These are phyloP conservation scores for Cystoderma amianthinum DNA, from an alignment of 768 basidiomycete genomes.

Conservation along the genomic window DNA sequence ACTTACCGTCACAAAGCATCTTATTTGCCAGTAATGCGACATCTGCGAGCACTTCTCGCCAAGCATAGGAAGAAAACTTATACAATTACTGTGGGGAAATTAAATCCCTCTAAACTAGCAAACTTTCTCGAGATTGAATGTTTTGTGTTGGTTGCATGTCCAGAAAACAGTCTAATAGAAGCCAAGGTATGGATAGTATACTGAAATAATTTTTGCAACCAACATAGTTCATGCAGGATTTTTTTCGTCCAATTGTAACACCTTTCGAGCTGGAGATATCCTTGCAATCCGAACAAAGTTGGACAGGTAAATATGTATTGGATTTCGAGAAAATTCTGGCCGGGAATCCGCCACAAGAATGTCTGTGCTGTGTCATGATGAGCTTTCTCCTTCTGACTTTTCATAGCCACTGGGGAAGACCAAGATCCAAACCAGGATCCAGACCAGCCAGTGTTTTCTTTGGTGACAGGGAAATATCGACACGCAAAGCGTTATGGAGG, in stretches of 20 bases:
- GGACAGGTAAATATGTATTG: constrained; percentile 75
- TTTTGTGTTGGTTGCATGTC: constrained; percentile 91
- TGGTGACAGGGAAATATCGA: constrained; percentile 81
- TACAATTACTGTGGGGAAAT: constrained; percentile 91
- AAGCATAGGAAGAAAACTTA: constrained; percentile 82
- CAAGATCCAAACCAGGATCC: constrained; percentile 39
- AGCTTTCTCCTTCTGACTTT: neutral
- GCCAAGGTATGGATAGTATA: constrained; percentile 35
- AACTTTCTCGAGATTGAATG: constrained; percentile 97
- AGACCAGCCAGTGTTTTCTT: constrained; percentile 79
- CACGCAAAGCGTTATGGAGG: constrained; percentile 63
- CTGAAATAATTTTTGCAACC: neutral
- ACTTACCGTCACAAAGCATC: constrained; percentile 39
- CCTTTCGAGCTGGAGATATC: constrained; percentile 88
- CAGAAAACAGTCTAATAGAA: constrained; percentile 82
- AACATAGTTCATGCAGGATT: constrained; percentile 54
- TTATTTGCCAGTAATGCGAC: constrained; percentile 79
- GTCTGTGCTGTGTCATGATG: neutral
- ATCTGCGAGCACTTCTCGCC: constrained; percentile 66
- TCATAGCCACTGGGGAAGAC: neutral
- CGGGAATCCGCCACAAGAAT: neutral
- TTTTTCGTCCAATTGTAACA: constrained; percentile 84
- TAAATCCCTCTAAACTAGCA: constrained; percentile 90
- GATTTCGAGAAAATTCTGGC: constrained; percentile 62
- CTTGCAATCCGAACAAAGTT: constrained; percentile 59